Evolutionary conservation across 2,329 filamentous ascomycete species (phyloP).

Genomic region (Ceratocystiopsis minuta): DNA sequence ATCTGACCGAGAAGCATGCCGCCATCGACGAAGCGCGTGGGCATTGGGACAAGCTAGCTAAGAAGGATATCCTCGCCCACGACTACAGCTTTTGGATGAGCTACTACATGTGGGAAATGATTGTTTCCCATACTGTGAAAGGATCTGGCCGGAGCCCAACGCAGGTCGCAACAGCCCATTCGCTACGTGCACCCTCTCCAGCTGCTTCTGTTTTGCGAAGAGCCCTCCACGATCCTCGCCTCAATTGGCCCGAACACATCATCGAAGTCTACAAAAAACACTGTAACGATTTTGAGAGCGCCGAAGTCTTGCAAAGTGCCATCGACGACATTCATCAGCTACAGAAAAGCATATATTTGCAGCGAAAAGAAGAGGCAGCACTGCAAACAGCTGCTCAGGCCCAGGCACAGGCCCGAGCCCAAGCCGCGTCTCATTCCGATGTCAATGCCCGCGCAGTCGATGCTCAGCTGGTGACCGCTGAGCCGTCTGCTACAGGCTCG

Average conservation of each 20-base stretch:
- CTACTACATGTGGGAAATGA: slow-evolving; percentile 86
- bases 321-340: slow-evolving; percentile 56
- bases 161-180: slow-evolving; percentile 23
- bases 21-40: slow-evolving; percentile 59
- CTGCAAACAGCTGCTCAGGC: slow-evolving; percentile 25
- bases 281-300: slow-evolving; percentile 79
- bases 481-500: neutral
- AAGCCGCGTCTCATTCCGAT: neutral
- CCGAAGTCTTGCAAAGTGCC: slow-evolving; percentile 54
- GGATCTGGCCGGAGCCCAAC: slow-evolving; percentile 35
- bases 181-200: slow-evolving; percentile 45
- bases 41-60: slow-evolving; percentile 54
- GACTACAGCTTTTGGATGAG: slow-evolving; percentile 88
- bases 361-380: slow-evolving; percentile 39
- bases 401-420: slow-evolving; percentile 11
- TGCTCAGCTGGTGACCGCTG: neutral
- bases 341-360: slow-evolving; percentile 42
- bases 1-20: slow-evolving; percentile 67
- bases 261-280: slow-evolving; percentile 59
- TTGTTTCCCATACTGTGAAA: slow-evolving; percentile 31
- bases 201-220: slow-evolving; percentile 63
- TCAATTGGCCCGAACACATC: slow-evolving; percentile 64
- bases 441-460: no score
- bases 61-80: slow-evolving; percentile 47
- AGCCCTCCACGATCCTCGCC: slow-evolving; percentile 40